Conservation (phyloP, 768 basidiomycete genomes). For the Kwoniella mangroviensis region DNA sequence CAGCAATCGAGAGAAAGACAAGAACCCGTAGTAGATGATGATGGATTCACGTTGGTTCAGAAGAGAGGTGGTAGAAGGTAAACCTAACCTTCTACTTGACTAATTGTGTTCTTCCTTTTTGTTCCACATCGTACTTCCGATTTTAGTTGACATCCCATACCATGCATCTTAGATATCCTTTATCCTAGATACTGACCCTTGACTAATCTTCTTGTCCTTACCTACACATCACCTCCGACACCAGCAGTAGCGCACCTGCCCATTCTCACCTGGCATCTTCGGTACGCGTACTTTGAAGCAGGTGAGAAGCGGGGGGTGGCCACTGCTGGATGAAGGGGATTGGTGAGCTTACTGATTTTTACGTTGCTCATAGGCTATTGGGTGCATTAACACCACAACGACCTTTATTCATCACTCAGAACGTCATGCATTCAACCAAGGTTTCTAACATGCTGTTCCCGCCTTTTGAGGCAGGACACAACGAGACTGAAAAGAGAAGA, state of each 20-base stretch:
- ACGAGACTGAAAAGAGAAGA: too few species aligned
- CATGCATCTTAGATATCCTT: neutral
- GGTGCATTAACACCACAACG: neutral
- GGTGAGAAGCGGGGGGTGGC: conserved; percentile 12
- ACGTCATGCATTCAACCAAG: neutral
- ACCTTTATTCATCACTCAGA: neutral
- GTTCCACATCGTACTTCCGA: neutral
- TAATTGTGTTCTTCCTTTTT: neutral
- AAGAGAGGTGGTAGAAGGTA: conserved; percentile 53
- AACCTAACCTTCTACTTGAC: too few species aligned
- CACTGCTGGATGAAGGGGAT: conserved; percentile 3
- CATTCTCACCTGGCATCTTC: conserved; percentile 6
- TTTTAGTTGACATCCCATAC: neutral
- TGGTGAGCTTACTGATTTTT: neutral
- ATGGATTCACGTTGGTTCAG: conserved; percentile 83
- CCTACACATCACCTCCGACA: neutral
- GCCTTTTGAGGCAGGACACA: too few species aligned
- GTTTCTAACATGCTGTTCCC: too few species aligned
- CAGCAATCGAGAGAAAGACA: conserved; percentile 56
- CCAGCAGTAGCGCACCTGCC: neutral
- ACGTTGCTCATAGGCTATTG: too few species aligned
- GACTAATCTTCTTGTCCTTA: neutral
- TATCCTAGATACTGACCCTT: neutral
- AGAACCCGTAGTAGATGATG: conserved; percentile 82
- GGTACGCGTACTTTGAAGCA: neutral